These are phyloP conservation scores for Dactylella cylindrospora DNA, from an alignment of 2,329 filamentous ascomycete genomes.

Conservation along the genomic window DNA sequence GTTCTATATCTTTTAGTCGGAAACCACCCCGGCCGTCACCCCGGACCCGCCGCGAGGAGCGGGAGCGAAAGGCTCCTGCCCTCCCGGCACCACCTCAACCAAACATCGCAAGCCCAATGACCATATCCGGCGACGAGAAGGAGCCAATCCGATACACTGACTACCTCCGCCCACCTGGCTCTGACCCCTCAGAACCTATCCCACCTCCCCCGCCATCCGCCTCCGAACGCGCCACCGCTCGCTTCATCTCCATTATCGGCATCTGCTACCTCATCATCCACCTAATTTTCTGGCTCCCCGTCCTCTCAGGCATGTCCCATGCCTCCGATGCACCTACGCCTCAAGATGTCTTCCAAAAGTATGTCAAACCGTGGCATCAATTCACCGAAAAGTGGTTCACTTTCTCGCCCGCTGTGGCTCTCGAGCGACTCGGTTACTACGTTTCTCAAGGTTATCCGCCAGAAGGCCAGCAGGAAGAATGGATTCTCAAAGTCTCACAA, in stretches of 20 bases:
- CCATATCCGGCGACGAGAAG: constrained; percentile 30
- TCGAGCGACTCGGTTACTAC: constrained; percentile 20
- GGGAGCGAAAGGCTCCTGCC: constrained; percentile 5
- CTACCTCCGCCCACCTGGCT: constrained; percentile 16
- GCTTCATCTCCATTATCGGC: constrained; percentile 23
- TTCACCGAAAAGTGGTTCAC: constrained; percentile 21
- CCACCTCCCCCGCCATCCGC: constrained; percentile 9
- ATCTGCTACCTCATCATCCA: constrained; percentile 17
- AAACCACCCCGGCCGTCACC: constrained; percentile 16
- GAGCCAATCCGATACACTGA: constrained; percentile 35
- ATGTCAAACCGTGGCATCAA: constrained; percentile 16
- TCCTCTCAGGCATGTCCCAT: not conserved
- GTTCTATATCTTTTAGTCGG: constrained; percentile 19
- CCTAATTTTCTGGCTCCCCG: constrained; percentile 14
- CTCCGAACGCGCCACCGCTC: constrained; percentile 14
- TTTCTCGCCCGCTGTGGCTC: not conserved
- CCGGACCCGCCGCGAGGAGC: no score
- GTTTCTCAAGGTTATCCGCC: not conserved
- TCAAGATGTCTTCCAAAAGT: constrained; percentile 10
- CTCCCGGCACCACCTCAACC: constrained; percentile 34
- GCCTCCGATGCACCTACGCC: not conserved
- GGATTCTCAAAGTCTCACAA: constrained; percentile 10
- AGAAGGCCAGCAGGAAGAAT: not conserved
- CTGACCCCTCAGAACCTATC: not conserved
- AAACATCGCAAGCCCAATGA: constrained; percentile 22